Percentiles rank a stretch among this genome's conserved stretches.
phyloP scores from a whole-genome alignment of 495 filamentous ascomycete genomes.

The Aspergillus diversus region DNA sequence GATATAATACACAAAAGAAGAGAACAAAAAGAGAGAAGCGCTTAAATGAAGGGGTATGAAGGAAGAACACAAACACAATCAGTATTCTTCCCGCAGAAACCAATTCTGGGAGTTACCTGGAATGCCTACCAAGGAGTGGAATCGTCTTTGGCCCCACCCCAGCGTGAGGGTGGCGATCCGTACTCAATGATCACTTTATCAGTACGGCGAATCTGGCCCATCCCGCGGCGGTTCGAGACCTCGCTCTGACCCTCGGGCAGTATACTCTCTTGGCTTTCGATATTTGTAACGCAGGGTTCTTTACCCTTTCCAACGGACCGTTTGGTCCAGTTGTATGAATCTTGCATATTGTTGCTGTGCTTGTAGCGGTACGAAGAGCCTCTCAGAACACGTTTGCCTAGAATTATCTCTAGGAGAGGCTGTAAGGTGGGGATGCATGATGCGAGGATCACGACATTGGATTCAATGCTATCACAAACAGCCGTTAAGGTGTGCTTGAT shows the following conservation, averaged over 20 bases:
- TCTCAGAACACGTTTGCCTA: conserved; percentile 24
- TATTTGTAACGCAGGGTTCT: conserved; percentile 13
- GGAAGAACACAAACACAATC: no score
- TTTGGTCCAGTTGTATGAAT: conserved; percentile 5
- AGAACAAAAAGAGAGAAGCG: background rate
- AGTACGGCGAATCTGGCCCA: conserved; percentile 23
- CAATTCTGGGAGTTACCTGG: background rate
- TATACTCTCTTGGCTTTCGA: conserved; percentile 25
- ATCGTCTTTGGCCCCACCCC: background rate
- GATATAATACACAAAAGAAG: background rate
- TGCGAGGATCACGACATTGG: conserved; percentile 51
- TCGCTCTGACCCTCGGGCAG: conserved; percentile 4
- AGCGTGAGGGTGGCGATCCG: conserved; percentile 4
- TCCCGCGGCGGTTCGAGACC: conserved; percentile 3
- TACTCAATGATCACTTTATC: conserved; percentile 29
- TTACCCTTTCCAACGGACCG: conserved; percentile 1
- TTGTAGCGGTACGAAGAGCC: conserved; percentile 12
- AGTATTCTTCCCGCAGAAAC: background rate
- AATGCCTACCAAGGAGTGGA: background rate
- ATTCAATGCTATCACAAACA: conserved; percentile 41
- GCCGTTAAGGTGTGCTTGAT: no score
- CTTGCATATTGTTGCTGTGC: conserved; percentile 8
- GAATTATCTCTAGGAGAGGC: conserved; percentile 43
- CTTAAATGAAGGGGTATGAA: no score
- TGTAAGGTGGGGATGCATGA: conserved; percentile 52